Conservation (phyloP, 257 asterid genomes). For the Ocimum tenuiflorum region DNA sequence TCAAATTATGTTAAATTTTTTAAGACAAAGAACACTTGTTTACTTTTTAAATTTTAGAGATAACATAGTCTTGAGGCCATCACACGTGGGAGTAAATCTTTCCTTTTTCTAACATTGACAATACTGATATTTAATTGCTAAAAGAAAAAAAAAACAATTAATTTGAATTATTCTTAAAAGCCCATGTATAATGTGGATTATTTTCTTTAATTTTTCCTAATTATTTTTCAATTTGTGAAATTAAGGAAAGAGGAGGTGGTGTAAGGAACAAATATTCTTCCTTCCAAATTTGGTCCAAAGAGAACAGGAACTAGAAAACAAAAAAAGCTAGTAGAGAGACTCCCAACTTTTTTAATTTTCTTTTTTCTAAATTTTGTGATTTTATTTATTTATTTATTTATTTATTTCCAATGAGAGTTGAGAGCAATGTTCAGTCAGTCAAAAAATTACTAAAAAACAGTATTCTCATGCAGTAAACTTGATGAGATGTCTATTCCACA, state of each 20-base stretch:
- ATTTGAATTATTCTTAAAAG: no score
- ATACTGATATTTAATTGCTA: no score
- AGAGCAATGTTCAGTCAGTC: constrained; percentile 16
- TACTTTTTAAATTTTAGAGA: no score
- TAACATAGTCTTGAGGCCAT: no score
- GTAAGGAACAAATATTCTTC: constrained; percentile 16
- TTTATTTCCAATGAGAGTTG: neutral
- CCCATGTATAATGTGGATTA: no score
- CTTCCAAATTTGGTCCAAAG: constrained; percentile 12
- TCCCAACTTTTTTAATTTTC: neutral
- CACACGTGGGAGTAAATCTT: no score
- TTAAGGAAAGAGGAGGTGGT: neutral
- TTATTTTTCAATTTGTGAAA: no score
- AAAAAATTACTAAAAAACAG: constrained; percentile 14
- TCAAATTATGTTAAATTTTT: no score
- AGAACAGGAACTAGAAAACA: constrained; percentile 23
- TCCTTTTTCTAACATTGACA: no score
- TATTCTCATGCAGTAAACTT: constrained; percentile 21
- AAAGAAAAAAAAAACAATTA: no score
- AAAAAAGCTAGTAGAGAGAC: constrained; percentile 3
- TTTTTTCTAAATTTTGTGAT: neutral
- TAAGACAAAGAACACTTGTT: no score
- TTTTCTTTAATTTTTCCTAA: no score
- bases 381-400: neutral
- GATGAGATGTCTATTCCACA: constrained; percentile 17